Base-by-base conservation (phyloP, 306 rosid genomes). In the Dalbergia cochinchinensis region DNA sequence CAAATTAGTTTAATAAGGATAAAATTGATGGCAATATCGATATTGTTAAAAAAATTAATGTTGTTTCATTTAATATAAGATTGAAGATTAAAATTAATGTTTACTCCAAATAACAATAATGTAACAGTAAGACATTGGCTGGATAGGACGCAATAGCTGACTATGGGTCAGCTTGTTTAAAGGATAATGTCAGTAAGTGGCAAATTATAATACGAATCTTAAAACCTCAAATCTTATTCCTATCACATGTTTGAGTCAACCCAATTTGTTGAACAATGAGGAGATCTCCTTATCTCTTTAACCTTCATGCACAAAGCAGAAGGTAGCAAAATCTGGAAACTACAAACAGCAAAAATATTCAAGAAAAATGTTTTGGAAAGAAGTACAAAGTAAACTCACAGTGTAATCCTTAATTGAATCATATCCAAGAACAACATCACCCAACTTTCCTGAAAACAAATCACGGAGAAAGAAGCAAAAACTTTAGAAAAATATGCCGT, bases 401-500 rank as follows among this genome's bases (percentile, higher is more conserved):
- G 45, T 74, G 71, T 94, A 94, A 39, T 89, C 90, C 42, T 87
- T 79, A 64, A 90, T 4, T 70, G 98, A 86, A 82, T 91, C 83
- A 65, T 90, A 94, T 62, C 97, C 98, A 66, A 94, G 95, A 87
- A 90, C 83, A 61, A 91, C 83, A 91, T 94, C 97, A 61, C 77
- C 92, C 64, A 89, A 78, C 72, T 90, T 90, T 78, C 95, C 98
- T 94, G 77, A 6, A 85, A 15, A 73, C 50, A 78, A 20, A 69
- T 42, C 59, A 73, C 58, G 74, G 31, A 51, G 31, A 79, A 19
- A 15, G 22, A 44, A 35, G 14, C 41, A 77, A 69, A 69, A 13
- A n/a, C 16, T 61, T 48, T 15, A 42, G 18, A 13, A 16, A 12
- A 42, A 61, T 6, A 16, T 6, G 2, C 0, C 31, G 12, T 22